phyloP scores from a whole-genome alignment of 1,139 yeast species.

The Hyphopichia buzzinii region DNA sequence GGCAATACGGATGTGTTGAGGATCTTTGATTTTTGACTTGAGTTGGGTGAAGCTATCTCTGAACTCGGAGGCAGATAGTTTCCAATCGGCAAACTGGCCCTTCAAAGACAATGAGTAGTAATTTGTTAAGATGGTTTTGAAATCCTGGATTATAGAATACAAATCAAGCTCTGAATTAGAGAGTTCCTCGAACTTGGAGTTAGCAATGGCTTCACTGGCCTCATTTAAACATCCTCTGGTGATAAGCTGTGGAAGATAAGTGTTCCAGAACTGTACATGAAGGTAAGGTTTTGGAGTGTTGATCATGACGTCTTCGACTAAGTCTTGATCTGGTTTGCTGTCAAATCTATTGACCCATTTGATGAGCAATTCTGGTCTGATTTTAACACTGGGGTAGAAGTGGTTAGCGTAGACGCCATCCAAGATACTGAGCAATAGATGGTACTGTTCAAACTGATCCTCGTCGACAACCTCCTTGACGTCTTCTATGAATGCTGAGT shows the following conservation, averaged over 20 bases:
- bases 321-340: conserved; percentile 52
- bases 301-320: conserved; percentile 46
- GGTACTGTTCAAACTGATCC: conserved; percentile 14
- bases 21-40: conserved; percentile 17
- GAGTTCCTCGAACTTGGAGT: conserved; percentile 41
- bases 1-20: conserved; percentile 24
- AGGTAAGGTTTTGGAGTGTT: conserved; percentile 45
- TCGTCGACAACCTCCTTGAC: conserved; percentile 16
- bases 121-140: conserved; percentile 35
- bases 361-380: conserved; percentile 45
- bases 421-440: conserved; percentile 49
- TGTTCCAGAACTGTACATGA: conserved; percentile 64
- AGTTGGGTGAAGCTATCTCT: conserved; percentile 39
- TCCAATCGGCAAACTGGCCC: conserved; percentile 50
- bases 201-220: conserved; percentile 47
- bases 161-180: conserved; percentile 25
- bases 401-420: conserved; percentile 56
- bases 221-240: conserved; percentile 63
- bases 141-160: conserved; percentile 46
- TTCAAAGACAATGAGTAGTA: conserved; percentile 44
- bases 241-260: conserved; percentile 53
- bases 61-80: conserved; percentile 47
- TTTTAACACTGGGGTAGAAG: conserved; percentile 42
- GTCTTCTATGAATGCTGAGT: conserved; percentile 17
- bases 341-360: conserved; percentile 71